Evolutionary conservation across 768 basidiomycete species (phyloP).

Genomic region (Mycena capillaripes): DNA sequence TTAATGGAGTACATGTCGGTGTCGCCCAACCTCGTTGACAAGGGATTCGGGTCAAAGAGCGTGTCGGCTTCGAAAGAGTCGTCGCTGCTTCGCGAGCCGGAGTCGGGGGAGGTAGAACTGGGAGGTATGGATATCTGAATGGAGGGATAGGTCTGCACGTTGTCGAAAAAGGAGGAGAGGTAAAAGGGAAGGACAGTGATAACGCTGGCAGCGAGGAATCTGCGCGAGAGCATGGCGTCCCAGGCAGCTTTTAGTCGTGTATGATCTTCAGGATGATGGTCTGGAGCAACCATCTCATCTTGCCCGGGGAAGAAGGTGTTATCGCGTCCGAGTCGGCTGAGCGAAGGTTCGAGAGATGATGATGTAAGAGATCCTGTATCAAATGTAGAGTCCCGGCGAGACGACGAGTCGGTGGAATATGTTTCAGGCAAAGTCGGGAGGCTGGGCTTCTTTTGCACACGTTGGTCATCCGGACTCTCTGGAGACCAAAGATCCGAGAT

Average conservation of each 20-base stretch:
- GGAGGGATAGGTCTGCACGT: conserved; percentile 59
- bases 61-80: conserved; percentile 43
- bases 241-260: conserved; percentile 72
- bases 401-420: conserved; percentile 25
- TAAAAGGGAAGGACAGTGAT: conserved; percentile 78
- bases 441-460: conserved; percentile 39
- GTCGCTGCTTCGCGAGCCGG: conserved; percentile 28
- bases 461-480: conserved; percentile 37
- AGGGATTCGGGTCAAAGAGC: conserved; percentile 42
- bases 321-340: conserved; percentile 25
- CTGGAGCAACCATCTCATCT: conserved; percentile 28
- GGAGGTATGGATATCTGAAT: conserved; percentile 30
- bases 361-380: conserved; percentile 30
- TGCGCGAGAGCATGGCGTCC: conserved; percentile 73
- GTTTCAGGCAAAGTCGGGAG: conserved; percentile 44
- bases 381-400: conserved; percentile 29
- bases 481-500: conserved; percentile 41
- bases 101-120: conserved; percentile 16
- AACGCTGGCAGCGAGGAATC: conserved; percentile 68
- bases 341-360: conserved; percentile 29
- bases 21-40: conserved; percentile 31
- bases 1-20: conserved; percentile 36
- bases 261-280: conserved; percentile 70
- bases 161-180: conserved; percentile 68
- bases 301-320: conserved; percentile 25